phyloP scores from a whole-genome alignment of 164 flowering plant species.

The Berberis vulgaris region DNA sequence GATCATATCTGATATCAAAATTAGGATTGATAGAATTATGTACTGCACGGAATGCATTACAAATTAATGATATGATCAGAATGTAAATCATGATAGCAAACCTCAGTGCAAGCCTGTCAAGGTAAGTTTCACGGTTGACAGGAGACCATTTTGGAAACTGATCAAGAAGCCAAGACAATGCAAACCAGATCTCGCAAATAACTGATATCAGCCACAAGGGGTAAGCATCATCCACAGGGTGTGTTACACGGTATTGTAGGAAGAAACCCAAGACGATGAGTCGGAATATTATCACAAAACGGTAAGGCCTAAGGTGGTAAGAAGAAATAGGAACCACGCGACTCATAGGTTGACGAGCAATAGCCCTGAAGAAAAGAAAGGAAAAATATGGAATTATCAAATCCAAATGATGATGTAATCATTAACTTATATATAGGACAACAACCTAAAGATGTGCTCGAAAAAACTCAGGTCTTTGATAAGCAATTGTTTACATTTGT shows the following conservation, averaged over 20 bases:
- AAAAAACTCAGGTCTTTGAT: neutral
- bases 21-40: neutral
- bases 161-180: slow-evolving; percentile 94
- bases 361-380: slow-evolving; percentile 50
- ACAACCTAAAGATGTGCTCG: neutral
- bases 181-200: slow-evolving; percentile 99
- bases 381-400: neutral
- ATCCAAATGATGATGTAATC: neutral
- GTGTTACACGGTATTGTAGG: slow-evolving; percentile 83
- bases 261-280: slow-evolving; percentile 87
- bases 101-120: slow-evolving; percentile 95
- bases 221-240: slow-evolving; percentile 89
- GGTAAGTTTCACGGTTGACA: slow-evolving; percentile 86
- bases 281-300: slow-evolving; percentile 88
- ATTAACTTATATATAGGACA: neutral
- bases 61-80: too few relatives aligned
- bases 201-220: slow-evolving; percentile 88
- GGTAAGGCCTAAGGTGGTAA: slow-evolving; percentile 81
- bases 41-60: too few relatives aligned
- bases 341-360: slow-evolving; percentile 82
- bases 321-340: slow-evolving; percentile 81
- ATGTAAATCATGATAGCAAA: slow-evolving; percentile 16
- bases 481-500: slow-evolving; percentile 56
- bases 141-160: slow-evolving; percentile 99
- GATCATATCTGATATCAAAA: slow-evolving; percentile 51